These are phyloP conservation scores for Fabrea salina DNA, from an alignment of 169 alveolate genomes.

Conservation along the genomic window DNA sequence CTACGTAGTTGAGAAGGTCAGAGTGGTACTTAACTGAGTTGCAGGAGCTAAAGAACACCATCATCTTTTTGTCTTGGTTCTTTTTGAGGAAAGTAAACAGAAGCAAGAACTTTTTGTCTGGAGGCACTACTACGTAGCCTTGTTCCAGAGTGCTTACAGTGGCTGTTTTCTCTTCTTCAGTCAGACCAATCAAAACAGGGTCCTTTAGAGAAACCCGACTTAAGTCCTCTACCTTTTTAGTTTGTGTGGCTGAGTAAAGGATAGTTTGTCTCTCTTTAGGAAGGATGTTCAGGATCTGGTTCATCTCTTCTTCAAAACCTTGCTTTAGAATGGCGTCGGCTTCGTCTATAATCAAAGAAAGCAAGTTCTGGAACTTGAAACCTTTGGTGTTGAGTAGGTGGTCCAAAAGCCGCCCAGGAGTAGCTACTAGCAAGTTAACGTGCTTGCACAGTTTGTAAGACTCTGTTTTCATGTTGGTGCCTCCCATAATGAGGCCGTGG, in stretches of 20 bases:
- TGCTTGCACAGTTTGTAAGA: conserved; percentile 95
- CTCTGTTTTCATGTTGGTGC: conserved; percentile 96
- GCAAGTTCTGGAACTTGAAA: conserved; percentile 93
- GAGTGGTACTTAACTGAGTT: conserved; percentile 97
- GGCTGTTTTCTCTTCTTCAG: conserved; percentile 74
- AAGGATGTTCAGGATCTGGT: conserved; percentile 92
- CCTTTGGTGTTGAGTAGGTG: conserved; percentile 98
- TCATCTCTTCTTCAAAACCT: conserved; percentile 99
- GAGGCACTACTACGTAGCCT: conserved; percentile 96
- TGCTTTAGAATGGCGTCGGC: conserved; percentile 97
- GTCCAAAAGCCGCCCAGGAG: conserved; percentile 98
- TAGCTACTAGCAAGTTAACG: conserved; percentile 95
- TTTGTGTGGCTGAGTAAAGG: conserved; percentile 98
- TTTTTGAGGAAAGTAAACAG: conserved; percentile 96
- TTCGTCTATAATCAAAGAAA: conserved; percentile 96
- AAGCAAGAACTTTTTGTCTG: conserved; percentile 94
- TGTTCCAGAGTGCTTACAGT: conserved; percentile 96
- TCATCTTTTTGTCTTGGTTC: conserved; percentile 90
- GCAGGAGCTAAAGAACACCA: conserved; percentile 98
- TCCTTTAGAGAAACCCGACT: conserved; percentile 93
- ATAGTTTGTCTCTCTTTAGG: conserved; percentile 97
- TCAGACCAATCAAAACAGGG: conserved; percentile 93
- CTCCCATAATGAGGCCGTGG: conserved; percentile 98
- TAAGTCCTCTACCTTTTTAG: conserved; percentile 94
- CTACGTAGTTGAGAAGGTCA: conserved; percentile 97